Conservation (phyloP, 2,329 filamentous ascomycete species). For the Colletotrichum scovillei region DNA sequence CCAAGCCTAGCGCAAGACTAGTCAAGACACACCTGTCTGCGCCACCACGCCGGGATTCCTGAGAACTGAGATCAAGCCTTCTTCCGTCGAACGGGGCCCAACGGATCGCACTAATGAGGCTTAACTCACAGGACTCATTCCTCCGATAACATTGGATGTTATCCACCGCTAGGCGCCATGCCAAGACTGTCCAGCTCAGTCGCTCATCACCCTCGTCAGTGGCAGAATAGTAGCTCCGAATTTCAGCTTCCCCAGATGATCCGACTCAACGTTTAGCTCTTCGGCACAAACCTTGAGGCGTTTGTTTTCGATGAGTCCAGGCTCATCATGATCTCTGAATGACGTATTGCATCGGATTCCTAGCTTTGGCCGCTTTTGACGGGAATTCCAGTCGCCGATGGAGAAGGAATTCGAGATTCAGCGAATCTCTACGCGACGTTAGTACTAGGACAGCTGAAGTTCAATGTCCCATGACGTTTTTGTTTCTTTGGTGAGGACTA, state of each 20-base stretch:
- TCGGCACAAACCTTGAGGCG: neutral
- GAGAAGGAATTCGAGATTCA: neutral
- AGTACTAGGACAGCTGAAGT: neutral
- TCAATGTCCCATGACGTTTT: conserved; percentile 1
- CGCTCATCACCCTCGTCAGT: conserved; percentile 22
- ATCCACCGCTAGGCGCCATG: conserved; percentile 11
- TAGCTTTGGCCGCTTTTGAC: neutral
- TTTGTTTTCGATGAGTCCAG: neutral
- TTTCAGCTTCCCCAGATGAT: neutral
- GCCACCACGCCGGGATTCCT: neutral
- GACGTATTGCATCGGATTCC: conserved; percentile 20
- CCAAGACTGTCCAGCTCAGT: conserved; percentile 14
- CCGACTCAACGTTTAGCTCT: neutral
- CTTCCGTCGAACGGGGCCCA: neutral
- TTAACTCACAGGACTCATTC: neutral
- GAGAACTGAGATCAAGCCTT: neutral
- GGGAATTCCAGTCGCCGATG: neutral
- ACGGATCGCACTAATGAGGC: neutral
- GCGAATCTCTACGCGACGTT: neutral
- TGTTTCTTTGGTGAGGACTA: neutral
- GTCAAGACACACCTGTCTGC: neutral
- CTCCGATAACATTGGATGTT: neutral
- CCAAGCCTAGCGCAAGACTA: neutral
- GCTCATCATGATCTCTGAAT: conserved; percentile 11
- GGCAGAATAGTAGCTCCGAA: conserved; percentile 10